A percentile compares a stretch with the other conserved stretches of the same genome.
These are phyloP conservation scores for Sclerotiophoma versabilis DNA, from an alignment of 2,329 filamentous ascomycete genomes.

Conservation along the genomic window DNA sequence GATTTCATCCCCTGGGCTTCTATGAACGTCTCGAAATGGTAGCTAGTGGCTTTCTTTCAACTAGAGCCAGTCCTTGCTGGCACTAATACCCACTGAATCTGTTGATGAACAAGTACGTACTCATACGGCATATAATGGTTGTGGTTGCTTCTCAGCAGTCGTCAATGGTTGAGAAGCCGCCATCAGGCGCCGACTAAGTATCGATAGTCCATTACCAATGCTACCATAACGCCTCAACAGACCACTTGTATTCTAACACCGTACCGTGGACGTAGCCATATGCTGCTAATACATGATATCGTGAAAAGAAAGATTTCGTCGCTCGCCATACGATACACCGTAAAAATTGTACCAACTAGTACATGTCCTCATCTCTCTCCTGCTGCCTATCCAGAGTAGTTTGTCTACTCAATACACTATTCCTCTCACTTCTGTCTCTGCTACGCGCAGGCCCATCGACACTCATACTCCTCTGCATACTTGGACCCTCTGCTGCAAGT, in stretches of 20 bases:
- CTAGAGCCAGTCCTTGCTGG: too few species aligned
- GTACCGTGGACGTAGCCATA: slow-evolving; percentile 6
- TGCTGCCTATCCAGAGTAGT: slow-evolving; percentile 6
- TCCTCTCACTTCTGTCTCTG: slow-evolving; percentile 19
- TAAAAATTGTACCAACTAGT: slow-evolving; percentile 1
- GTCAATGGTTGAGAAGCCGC: background rate
- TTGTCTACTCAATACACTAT: slow-evolving; percentile 33
- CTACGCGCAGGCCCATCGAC: slow-evolving; percentile 16
- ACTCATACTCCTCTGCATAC: slow-evolving; percentile 31
- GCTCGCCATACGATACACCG: background rate
- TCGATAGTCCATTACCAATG: background rate
- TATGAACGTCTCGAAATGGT: too few species aligned
- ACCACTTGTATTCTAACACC: background rate
- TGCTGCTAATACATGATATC: slow-evolving; percentile 13
- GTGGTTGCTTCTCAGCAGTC: too few species aligned
- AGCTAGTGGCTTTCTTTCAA: background rate
- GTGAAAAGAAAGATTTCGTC: background rate
- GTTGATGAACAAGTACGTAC: too few species aligned
- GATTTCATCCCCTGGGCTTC: too few species aligned
- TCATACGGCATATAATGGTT: too few species aligned
- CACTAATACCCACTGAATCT: too few species aligned
- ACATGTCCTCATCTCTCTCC: slow-evolving; percentile 16
- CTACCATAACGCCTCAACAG: background rate
- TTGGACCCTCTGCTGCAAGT: slow-evolving; percentile 28
- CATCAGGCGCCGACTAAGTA: background rate